Evolutionary conservation across 2,329 filamentous ascomycete genomes (phyloP), one percentile per base, ranked within the genome.

Genomic region (Verticillium klebahnii): DNA sequence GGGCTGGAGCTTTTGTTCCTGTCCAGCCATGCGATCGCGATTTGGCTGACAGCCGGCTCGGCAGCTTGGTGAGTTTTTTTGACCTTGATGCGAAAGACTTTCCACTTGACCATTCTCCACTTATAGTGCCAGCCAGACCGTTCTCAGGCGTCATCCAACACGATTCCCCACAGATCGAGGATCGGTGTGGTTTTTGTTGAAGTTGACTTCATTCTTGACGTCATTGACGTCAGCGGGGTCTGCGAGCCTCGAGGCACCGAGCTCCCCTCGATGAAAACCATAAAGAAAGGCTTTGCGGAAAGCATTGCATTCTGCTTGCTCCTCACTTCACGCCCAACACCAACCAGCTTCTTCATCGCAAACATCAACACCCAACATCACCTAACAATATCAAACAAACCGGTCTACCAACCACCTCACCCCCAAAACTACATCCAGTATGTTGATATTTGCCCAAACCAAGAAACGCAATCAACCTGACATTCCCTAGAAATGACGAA

Each of bases 161-260:
- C 37, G 8, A 17, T 61, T 54, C 63, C 52, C 63, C 63, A 64
- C 63, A 57, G 37, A 61, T 57, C 59, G 40, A 19, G 29, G 37
- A 56, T 52, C 57, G 32, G 37, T 50, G 39, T 61, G 56, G 25
- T 50, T 57, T 55, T 56, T 61, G 63, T 56, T 57, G 63, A 59
- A 64, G 61, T 63, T 64, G 19, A 63, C 58, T 55, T 60, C 45
- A 52, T 52, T 55, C 32, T 62, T 65, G 64, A 65, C 64, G 62
- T 65, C 62, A 65, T 64, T 65, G 60, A 65, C 64, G 62, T 65
- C 64, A 65, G 64, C 57, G 54, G 37, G 37, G 19, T 31, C 39
- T 15, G 31, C 56, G 50, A 58, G 55, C 50, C 50, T 17, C 11
- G 12, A 23, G 19, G 45, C 45, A 25, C 19, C 4, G 8, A 23